These are phyloP conservation scores for Chalaropsis thielavioides DNA, from an alignment of 2,329 filamentous ascomycete genomes.

Conservation along the genomic window DNA sequence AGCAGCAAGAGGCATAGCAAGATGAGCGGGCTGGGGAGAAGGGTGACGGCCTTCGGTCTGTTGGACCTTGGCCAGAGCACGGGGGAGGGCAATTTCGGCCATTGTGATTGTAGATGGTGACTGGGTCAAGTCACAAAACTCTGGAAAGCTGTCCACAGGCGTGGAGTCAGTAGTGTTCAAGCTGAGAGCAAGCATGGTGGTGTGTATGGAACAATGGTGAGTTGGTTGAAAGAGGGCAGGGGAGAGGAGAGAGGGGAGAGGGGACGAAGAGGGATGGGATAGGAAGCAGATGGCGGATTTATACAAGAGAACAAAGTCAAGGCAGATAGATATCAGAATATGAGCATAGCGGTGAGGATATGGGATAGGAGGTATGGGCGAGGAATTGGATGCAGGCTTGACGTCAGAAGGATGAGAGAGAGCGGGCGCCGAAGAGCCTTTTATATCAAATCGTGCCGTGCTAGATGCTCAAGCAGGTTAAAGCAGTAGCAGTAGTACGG, in stretches of 20 bases:
- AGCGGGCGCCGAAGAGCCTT: background rate
- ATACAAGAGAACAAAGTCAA: background rate
- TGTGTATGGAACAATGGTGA: background rate
- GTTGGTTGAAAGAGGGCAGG: background rate
- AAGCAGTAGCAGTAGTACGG: conserved; percentile 4
- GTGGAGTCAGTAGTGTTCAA: conserved; percentile 29
- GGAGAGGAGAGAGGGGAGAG: background rate
- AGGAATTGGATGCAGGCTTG: background rate
- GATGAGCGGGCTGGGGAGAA: conserved; percentile 77
- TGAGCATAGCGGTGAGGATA: background rate
- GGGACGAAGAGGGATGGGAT: background rate
- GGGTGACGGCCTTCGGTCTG: conserved; percentile 28
- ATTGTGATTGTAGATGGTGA: conserved; percentile 19
- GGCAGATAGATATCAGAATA: background rate
- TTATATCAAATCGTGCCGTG: conserved; percentile 11
- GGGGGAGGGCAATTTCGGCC: conserved; percentile 16
- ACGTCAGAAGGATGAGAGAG: background rate
- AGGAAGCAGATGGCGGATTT: background rate
- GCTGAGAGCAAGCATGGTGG: conserved; percentile 27
- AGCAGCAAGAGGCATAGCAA: conserved; percentile 51
- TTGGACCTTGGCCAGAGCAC: conserved; percentile 9
- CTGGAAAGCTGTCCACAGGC: conserved; percentile 30
- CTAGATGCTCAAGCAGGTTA: background rate
- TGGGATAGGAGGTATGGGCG: background rate
- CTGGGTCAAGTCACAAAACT: conserved; percentile 30